A percentile compares a stretch with the other conserved stretches of the same genome.
Evolutionary conservation across 257 asterid genomes (phyloP).

Genomic region (Henckelia pumila): DNA sequence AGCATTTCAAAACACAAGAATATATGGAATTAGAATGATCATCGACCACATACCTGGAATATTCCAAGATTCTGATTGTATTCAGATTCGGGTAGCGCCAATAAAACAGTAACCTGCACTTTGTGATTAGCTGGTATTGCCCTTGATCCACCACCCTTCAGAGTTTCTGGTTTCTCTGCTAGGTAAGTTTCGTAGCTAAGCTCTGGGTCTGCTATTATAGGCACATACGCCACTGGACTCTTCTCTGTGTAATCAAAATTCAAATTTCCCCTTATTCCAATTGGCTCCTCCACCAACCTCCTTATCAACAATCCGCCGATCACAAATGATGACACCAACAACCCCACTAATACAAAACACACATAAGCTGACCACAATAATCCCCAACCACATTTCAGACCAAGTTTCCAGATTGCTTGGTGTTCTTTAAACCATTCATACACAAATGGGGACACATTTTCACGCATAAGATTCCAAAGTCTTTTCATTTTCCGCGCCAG

Average conservation of each 20-base stretch:
- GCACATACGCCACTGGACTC: slow-evolving; percentile 79
- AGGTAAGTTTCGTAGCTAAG: slow-evolving; percentile 35
- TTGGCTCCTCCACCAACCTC: slow-evolving; percentile 68
- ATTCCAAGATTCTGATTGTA: slow-evolving; percentile 88
- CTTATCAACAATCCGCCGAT: slow-evolving; percentile 59
- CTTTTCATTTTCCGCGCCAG: slow-evolving; percentile 29
- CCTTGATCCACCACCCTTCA: slow-evolving; percentile 40
- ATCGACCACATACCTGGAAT: slow-evolving; percentile 57
- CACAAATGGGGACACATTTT: slow-evolving; percentile 30
- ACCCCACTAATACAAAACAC: slow-evolving; percentile 57
- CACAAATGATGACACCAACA: slow-evolving; percentile 65
- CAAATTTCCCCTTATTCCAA: slow-evolving; percentile 54
- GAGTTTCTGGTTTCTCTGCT: slow-evolving; percentile 37
- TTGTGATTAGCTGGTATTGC: slow-evolving; percentile 63
- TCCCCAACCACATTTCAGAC: slow-evolving; percentile 85
- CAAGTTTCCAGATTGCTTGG: slow-evolving; percentile 57
- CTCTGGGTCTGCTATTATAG: slow-evolving; percentile 37
- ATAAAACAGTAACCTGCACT: slow-evolving; percentile 65
- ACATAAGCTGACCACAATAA: slow-evolving; percentile 82
- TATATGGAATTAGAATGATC: not conserved
- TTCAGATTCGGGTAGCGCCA: slow-evolving; percentile 78
- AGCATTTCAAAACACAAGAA: not conserved
- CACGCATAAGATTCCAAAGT: slow-evolving; percentile 35
- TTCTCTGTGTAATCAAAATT: slow-evolving; percentile 84
- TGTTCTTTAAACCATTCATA: slow-evolving; percentile 61